phyloP scores from a whole-genome alignment of 2,329 filamentous ascomycete genomes.

The Chaetomium sp. region DNA sequence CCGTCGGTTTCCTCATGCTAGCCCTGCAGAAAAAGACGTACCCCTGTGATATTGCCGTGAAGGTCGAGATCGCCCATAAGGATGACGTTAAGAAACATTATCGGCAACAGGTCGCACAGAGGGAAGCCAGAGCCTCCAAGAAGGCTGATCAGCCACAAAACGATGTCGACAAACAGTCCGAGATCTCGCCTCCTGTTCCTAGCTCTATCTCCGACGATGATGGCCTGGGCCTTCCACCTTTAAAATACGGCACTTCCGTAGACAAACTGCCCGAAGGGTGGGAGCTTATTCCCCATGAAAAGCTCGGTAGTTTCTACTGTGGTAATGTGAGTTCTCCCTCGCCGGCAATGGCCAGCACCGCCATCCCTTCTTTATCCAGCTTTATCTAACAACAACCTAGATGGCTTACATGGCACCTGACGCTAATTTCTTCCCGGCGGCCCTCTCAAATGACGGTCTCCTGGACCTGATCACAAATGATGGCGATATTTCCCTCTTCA shows the following conservation, averaged over 20 bases:
- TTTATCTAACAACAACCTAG: constrained; percentile 41
- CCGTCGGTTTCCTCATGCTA: constrained; percentile 77
- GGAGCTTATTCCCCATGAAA: constrained; percentile 72
- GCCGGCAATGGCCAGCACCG: not conserved
- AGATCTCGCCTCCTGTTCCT: constrained; percentile 1
- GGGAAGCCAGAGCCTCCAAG: not conserved
- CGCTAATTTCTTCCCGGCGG: constrained; percentile 82
- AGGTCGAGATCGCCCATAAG: constrained; percentile 79
- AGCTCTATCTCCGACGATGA: constrained; percentile 17
- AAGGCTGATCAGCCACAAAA: constrained; percentile 4
- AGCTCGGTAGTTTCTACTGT: constrained; percentile 87
- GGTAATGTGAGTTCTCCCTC: constrained; percentile 68
- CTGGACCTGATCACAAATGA: constrained; percentile 83
- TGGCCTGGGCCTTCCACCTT: constrained; percentile 62
- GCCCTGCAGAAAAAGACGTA: constrained; percentile 77
- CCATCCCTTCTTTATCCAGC: not conserved
- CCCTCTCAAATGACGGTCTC: constrained; percentile 79
- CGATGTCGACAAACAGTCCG: constrained; percentile 8
- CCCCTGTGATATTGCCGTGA: constrained; percentile 85
- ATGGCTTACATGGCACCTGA: constrained; percentile 91
- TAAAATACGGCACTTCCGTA: constrained; percentile 78
- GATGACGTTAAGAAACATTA: constrained; percentile 73
- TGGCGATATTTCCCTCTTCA: constrained; percentile 69
- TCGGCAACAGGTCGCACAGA: constrained; percentile 27
- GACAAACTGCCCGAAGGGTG: constrained; percentile 78